A percentile compares a stretch with the other conserved stretches of the same genome.
phyloP scores from a whole-genome alignment of 139 green algal genomes.

The Limnomonas spitsbergensis region DNA sequence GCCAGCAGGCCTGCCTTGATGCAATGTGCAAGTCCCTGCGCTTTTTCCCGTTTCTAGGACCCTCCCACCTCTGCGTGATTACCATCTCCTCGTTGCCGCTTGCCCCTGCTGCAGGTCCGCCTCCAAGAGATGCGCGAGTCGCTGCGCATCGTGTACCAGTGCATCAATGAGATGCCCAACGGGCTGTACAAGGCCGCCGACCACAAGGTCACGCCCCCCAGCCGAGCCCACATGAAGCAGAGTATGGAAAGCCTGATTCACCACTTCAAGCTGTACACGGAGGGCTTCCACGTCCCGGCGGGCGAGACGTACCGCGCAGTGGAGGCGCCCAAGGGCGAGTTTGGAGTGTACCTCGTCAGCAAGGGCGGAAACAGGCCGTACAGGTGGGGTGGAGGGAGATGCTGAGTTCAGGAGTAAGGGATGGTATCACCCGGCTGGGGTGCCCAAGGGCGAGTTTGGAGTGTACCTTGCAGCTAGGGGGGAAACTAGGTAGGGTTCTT shows the following conservation, averaged over 20 bases:
- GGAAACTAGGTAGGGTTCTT: constrained; percentile 72
- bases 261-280: constrained; percentile 37
- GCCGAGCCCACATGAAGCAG: constrained; percentile 75
- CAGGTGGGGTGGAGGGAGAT: too few species aligned
- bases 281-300: constrained; percentile 60
- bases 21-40: too few species aligned
- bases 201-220: constrained; percentile 63
- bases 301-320: constrained; percentile 66
- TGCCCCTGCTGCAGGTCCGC: too few species aligned
- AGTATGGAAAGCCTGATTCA: constrained; percentile 70
- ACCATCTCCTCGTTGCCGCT: too few species aligned
- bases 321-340: constrained; percentile 82
- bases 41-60: too few species aligned
- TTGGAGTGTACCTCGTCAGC: constrained; percentile 80
- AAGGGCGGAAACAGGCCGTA: constrained; percentile 78
- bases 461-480: constrained; percentile 80
- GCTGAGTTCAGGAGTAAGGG: too few species aligned
- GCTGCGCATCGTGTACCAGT: constrained; percentile 79
- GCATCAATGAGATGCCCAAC: constrained; percentile 76
- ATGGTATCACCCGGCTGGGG: constrained; percentile 70
- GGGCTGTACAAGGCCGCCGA: constrained; percentile 73
- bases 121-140: constrained; percentile 81
- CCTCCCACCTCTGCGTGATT: too few species aligned
- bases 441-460: constrained; percentile 83
- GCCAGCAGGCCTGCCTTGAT: too few species aligned